These are phyloP conservation scores for Penicillium sp. DNA, from an alignment of 2,329 filamentous ascomycete species.

Conservation along the genomic window DNA sequence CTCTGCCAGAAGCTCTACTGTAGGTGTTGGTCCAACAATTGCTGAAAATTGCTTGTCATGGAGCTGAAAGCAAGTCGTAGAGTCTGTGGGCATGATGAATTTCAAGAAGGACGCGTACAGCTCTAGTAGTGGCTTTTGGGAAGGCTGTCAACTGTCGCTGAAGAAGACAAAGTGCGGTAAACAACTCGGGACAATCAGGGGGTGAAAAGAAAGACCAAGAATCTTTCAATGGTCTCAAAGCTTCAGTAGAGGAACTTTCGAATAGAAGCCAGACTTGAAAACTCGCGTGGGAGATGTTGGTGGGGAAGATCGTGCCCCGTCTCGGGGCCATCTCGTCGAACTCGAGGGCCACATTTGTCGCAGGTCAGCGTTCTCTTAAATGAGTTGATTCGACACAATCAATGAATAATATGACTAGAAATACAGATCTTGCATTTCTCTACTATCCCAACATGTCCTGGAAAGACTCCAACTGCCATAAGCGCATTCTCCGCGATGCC, in stretches of 20 bases:
- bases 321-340: conserved; percentile 5
- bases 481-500: conserved; percentile 59
- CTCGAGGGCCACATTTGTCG: not conserved
- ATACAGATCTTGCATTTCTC: not conserved
- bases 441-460: conserved; percentile 36
- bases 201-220: not conserved
- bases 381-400: not conserved
- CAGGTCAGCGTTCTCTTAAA: not conserved
- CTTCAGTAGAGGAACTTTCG: not conserved
- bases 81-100: conserved; percentile 2
- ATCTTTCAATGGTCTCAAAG: not conserved
- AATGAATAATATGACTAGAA: not conserved
- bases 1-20: conserved; percentile 38
- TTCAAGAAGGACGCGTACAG: not conserved
- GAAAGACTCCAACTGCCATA: conserved; percentile 22
- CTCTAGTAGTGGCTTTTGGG: not conserved
- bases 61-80: conserved; percentile 4
- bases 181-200: not conserved
- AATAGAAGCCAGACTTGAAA: not conserved
- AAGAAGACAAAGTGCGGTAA: not conserved
- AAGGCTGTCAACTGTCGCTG: not conserved
- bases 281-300: not conserved
- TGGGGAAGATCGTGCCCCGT: not conserved
- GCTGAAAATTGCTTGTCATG: conserved; percentile 28
- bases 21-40: conserved; percentile 42